phyloP scores from a whole-genome alignment of 768 basidiomycete genomes.

The Russula dissimulans region DNA sequence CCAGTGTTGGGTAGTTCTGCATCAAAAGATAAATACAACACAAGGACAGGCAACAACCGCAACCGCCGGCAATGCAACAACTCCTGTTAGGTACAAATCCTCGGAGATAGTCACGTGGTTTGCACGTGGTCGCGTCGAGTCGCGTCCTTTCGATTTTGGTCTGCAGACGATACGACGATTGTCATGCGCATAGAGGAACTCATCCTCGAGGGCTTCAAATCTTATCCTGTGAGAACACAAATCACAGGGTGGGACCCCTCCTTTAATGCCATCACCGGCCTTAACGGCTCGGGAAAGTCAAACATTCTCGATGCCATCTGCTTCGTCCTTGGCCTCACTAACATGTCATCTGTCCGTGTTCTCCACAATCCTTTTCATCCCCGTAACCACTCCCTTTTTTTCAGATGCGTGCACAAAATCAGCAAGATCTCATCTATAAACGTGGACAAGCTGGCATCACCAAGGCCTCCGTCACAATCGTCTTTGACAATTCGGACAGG shows the following conservation, averaged over 20 bases:
- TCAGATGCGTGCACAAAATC: constrained; percentile 90
- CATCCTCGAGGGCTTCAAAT: constrained; percentile 75
- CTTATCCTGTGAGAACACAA: constrained; percentile 91
- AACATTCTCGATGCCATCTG: constrained; percentile 99
- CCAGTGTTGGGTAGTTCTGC: no score
- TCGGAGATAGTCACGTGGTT: background rate
- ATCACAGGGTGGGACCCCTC: constrained; percentile 96
- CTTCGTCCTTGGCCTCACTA: constrained; percentile 96
- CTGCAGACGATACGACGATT: background rate
- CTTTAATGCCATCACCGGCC: constrained; percentile 97
- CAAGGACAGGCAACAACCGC: no score
- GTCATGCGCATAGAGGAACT: constrained; percentile 21
- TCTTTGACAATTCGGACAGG: constrained; percentile 94
- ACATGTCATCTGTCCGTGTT: constrained; percentile 73
- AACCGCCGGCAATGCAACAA: no score
- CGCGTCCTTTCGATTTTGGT: no score
- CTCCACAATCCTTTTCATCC: no score
- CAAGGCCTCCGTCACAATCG: constrained; percentile 96
- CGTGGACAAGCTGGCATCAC: constrained; percentile 95
- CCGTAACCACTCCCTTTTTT: background rate
- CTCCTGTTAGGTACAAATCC: no score
- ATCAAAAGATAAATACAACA: no score
- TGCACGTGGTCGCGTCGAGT: constrained; percentile 12
- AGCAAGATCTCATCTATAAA: constrained; percentile 98
- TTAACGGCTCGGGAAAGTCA: constrained; percentile 95